Base-by-base conservation (phyloP, 495 filamentous ascomycete genomes). In the Peziza echinospora region DNA sequence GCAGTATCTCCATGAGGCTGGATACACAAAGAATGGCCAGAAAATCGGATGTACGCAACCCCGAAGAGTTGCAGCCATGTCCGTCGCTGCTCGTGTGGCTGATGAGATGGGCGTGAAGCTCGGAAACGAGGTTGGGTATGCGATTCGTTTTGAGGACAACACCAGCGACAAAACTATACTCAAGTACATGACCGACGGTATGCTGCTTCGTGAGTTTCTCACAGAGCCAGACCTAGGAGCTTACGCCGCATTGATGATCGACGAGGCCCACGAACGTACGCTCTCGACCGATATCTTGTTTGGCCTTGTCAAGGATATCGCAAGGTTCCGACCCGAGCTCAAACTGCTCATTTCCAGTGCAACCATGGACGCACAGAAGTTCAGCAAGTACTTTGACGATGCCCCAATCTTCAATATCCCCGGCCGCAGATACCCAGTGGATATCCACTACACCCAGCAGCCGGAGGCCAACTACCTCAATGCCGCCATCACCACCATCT, bases 151-250 rank as follows among this genome's bases (percentile, higher is more conserved):
- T 57, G 89, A 97, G 56, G 84, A 97, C 60, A 75, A 76, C 40
- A 94, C 89, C 0, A 84, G 74, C 55, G 84, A 93, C 51, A 92
- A 93, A 64, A 96, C 89, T 0, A 69, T 86, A 34, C 62, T 97
- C 22, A 93, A 94, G 62, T 97, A 93, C 60, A 92, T 93, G 84
- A 97, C 89, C 2, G 89, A 97, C 59, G 89, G 89, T 50, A 94
- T 96, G 85, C 68, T 96, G 39, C 67, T 96, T 17, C 72, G 86
- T 56, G 87, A 94, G 57, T 78, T 94, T 51, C 71, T 94, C 53
- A 85, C 83, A 0, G 85, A 93, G 59, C 87, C 91, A 0, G 79
- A 84, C 47, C 63, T 96, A 9, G 70, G 77, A 9, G 74, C 72
- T n/a, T 96, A 96, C 57, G 78, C 83, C 0, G 82, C 79, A 2